Percentiles rank a stretch among this genome's conserved stretches.
These are phyloP conservation scores for Cavenderia fasciculata DNA, from an alignment of 78 protist genomes.

Conservation along the genomic window DNA sequence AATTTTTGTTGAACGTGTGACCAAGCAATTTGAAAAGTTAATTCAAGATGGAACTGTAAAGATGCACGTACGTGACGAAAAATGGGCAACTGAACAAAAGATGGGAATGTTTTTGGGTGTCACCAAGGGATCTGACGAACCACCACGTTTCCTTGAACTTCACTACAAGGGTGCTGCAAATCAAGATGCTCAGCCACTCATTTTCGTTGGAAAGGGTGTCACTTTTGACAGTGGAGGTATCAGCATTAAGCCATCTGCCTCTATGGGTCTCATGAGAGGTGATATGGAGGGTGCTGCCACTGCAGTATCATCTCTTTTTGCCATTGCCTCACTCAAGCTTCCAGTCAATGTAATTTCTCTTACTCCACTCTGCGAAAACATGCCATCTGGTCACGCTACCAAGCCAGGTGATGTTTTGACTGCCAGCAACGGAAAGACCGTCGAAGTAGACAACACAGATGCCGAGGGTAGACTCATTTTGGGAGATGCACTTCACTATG, in stretches of 20 bases:
- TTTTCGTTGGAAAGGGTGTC: slow-evolving; percentile 92
- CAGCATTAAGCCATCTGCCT: slow-evolving; percentile 83
- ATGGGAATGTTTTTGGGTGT: slow-evolving; percentile 81
- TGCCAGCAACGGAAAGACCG: slow-evolving; percentile 75
- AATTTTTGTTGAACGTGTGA: slow-evolving; percentile 39
- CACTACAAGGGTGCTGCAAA: slow-evolving; percentile 45
- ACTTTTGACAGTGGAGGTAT: slow-evolving; percentile 91
- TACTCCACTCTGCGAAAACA: slow-evolving; percentile 87
- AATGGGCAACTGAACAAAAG: slow-evolving; percentile 72
- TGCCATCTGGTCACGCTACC: slow-evolving; percentile 80
- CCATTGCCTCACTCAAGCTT: slow-evolving; percentile 39
- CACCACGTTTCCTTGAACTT: slow-evolving; percentile 59
- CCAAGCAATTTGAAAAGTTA: slow-evolving; percentile 1
- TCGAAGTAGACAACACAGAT: slow-evolving; percentile 95
- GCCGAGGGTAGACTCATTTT: slow-evolving; percentile 95
- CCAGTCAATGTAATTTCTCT: slow-evolving; percentile 23
- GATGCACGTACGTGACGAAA: slow-evolving; percentile 53
- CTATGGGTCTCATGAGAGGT: slow-evolving; percentile 89
- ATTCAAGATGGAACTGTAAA: slow-evolving; percentile 48
- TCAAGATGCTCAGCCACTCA: not conserved
- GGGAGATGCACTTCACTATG: slow-evolving; percentile 90
- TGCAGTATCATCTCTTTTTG: slow-evolving; percentile 71
- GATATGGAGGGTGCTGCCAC: slow-evolving; percentile 95
- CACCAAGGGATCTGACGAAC: slow-evolving; percentile 53
- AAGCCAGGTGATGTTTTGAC: slow-evolving; percentile 85